Conservation (phyloP, 345 rosid species). For the Zanthoxylum bungeanum region DNA sequence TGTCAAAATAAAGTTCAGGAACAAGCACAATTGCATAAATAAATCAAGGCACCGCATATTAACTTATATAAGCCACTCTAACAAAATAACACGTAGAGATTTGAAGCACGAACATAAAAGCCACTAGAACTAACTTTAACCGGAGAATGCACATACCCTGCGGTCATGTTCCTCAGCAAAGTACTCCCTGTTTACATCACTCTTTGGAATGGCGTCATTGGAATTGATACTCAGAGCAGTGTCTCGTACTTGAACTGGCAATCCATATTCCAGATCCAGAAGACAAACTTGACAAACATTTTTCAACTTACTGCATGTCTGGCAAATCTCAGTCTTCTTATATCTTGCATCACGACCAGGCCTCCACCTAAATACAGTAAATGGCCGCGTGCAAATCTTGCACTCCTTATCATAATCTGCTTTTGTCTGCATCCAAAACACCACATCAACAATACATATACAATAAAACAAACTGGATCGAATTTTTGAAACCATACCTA, state of each 20-base stretch:
- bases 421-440: conserved; percentile 48
- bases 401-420: conserved; percentile 94
- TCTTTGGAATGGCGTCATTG: conserved; percentile 87
- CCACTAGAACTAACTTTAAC: background rate
- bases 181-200: conserved; percentile 86
- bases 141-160: conserved; percentile 42
- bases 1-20: background rate
- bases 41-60: background rate
- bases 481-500: background rate
- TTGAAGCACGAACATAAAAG: background rate
- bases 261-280: conserved; percentile 90
- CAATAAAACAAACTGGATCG: background rate
- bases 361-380: conserved; percentile 93
- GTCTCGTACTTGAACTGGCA: conserved; percentile 95
- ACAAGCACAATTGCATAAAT: background rate
- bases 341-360: conserved; percentile 91
- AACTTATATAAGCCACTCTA: background rate
- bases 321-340: conserved; percentile 91
- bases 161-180: conserved; percentile 97
- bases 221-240: too few relatives aligned
- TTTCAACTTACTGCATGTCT: conserved; percentile 90
- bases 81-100: background rate
- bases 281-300: conserved; percentile 99
- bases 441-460: background rate
- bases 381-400: conserved; percentile 94